A percentile compares a stretch with the other conserved stretches of the same genome.
phyloP scores from a whole-genome alignment of 192 early-diverging fungal genomes.

The Obelidium mucronatum region DNA sequence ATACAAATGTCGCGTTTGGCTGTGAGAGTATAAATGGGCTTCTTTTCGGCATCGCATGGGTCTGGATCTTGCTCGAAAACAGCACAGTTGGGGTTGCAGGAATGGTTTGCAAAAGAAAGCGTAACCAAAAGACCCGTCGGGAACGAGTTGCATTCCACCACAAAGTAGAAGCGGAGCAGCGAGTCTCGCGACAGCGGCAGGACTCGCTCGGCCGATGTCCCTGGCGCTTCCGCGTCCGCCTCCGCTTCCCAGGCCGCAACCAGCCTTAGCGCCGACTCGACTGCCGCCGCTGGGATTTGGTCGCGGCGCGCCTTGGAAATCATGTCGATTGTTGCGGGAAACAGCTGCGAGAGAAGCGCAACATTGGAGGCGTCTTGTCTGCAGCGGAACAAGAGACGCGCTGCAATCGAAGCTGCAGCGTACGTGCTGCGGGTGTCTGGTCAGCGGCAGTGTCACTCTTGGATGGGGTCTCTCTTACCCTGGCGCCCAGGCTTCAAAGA shows the following conservation, averaged over 20 bases:
- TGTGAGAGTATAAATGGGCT: constrained; percentile 17
- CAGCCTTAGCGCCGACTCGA: neutral
- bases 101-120: constrained; percentile 34
- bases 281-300: constrained; percentile 1
- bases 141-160: constrained; percentile 42
- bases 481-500: constrained; percentile 19
- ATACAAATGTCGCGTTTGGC: constrained; percentile 17
- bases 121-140: constrained; percentile 30
- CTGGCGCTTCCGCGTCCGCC: neutral
- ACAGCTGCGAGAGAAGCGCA: neutral
- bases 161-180: constrained; percentile 32
- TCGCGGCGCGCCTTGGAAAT: constrained; percentile 17
- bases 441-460: neutral
- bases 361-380: neutral
- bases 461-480: neutral
- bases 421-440: neutral
- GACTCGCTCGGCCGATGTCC: neutral
- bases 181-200: neutral
- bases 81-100: constrained; percentile 32
- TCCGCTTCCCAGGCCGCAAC: neutral
- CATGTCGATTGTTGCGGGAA: constrained; percentile 1
- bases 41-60: too few relatives aligned
- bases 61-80: constrained; percentile 28
- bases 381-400: constrained; percentile 6
- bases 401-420: neutral